Evolutionary conservation across 2,329 filamentous ascomycete species (phyloP).

Genomic region (Aureobasidium sp.): DNA sequence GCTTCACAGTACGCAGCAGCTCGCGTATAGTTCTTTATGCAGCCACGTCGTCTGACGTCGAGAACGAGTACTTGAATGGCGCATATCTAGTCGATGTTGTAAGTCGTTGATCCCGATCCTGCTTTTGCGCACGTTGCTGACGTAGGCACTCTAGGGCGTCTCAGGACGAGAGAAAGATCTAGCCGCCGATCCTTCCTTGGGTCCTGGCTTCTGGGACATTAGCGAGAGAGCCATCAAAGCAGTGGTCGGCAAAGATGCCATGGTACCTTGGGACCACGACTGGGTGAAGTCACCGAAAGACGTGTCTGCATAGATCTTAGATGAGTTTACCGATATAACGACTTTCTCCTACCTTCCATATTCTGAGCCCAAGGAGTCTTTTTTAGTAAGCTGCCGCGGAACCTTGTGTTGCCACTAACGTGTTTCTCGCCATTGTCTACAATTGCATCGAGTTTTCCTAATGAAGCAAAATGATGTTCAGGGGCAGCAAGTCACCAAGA

Average conservation of each 20-base stretch:
- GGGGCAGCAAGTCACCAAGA: background rate
- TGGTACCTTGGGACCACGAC: constrained; percentile 8
- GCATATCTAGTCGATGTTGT: constrained; percentile 11
- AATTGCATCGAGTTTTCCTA: background rate
- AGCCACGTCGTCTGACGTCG: constrained; percentile 1
- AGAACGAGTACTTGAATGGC: constrained; percentile 3
- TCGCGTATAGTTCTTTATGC: constrained; percentile 4
- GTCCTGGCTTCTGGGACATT: constrained; percentile 6
- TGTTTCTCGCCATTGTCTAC: background rate
- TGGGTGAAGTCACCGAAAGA: background rate
- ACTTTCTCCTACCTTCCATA: background rate
- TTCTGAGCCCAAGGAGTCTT: background rate
- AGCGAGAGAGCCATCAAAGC: constrained; percentile 10
- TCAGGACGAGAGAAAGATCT: constrained; percentile 9
- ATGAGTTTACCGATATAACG: background rate
- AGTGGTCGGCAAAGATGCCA: constrained; percentile 7
- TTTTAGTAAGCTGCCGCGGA: too few relatives aligned
- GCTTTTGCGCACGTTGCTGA: background rate
- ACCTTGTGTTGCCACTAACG: background rate
- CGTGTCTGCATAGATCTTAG: background rate
- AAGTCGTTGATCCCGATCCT: background rate
- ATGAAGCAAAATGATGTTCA: background rate
- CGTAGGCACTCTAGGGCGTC: background rate
- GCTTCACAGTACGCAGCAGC: background rate
- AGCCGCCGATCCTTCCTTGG: constrained; percentile 2